A percentile compares a stretch with the other conserved stretches of the same genome.
phyloP scores from a whole-genome alignment of 1,139 yeast genomes.

The Yamadazyma aaseri region DNA sequence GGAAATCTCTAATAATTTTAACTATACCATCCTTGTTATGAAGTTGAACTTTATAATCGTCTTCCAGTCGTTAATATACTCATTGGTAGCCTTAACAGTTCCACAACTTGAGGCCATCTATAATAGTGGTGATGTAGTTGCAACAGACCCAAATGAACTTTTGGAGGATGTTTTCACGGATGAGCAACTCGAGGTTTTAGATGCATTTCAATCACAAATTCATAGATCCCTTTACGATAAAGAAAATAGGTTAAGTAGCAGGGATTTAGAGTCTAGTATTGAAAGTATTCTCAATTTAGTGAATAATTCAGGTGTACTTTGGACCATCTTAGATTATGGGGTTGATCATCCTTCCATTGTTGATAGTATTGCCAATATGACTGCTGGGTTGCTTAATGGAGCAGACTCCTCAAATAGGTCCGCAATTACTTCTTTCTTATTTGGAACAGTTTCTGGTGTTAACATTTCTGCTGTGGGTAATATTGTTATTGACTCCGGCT shows the following conservation, averaged over 20 bases:
- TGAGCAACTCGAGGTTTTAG: slow-evolving; percentile 14
- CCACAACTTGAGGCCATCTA: neutral
- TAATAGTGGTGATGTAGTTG: neutral
- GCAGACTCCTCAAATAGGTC: slow-evolving; percentile 6
- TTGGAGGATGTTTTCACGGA: slow-evolving; percentile 14
- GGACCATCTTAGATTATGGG: slow-evolving; percentile 34
- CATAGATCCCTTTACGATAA: slow-evolving; percentile 5
- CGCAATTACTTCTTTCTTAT: slow-evolving; percentile 8
- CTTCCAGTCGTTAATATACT: neutral
- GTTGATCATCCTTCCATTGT: slow-evolving; percentile 33
- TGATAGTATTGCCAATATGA: slow-evolving; percentile 29
- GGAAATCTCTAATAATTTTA: no score
- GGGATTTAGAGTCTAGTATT: slow-evolving; percentile 23
- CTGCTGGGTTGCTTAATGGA: slow-evolving; percentile 21
- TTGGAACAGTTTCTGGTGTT: slow-evolving; percentile 15
- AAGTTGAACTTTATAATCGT: slow-evolving; percentile 1
- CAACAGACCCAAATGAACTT: neutral
- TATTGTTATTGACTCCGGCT: slow-evolving; percentile 33
- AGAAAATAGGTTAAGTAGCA: slow-evolving; percentile 8
- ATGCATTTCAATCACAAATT: slow-evolving; percentile 12
- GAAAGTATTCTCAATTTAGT: slow-evolving; percentile 25
- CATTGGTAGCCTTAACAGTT: neutral
- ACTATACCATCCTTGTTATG: no score
- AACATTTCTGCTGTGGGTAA: slow-evolving; percentile 26
- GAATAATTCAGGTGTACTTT: slow-evolving; percentile 38